Conservation (phyloP, 306 rosid species). For the Dicorynia guianensis region DNA sequence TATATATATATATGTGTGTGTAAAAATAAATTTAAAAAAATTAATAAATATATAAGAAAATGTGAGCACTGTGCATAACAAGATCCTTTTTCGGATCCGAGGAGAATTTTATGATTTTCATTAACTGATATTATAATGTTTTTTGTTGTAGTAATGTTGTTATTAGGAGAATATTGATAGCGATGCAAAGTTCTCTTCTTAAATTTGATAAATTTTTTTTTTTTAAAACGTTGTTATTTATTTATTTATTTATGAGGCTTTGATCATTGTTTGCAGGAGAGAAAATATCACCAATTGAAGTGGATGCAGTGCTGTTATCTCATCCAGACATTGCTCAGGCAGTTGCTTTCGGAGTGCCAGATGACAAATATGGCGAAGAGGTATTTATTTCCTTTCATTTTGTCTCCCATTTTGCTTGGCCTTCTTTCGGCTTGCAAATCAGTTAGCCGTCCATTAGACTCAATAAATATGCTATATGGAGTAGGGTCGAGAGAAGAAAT, state of each 20-base stretch:
- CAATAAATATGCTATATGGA: neutral
- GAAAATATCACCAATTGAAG: slow-evolving; percentile 95
- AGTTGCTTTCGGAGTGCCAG: slow-evolving; percentile 89
- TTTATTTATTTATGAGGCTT: neutral
- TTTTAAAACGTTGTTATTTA: too few species aligned
- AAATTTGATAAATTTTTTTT: too few species aligned
- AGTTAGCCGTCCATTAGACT: neutral
- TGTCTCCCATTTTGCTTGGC: neutral
- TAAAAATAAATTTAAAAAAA: too few species aligned
- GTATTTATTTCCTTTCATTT: slow-evolving; percentile 34
- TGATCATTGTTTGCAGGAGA: slow-evolving; percentile 55
- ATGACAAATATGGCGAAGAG: slow-evolving; percentile 94
- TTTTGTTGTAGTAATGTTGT: too few species aligned
- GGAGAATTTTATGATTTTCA: too few species aligned
- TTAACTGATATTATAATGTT: too few species aligned
- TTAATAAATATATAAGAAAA: too few species aligned
- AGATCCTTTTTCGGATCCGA: too few species aligned
- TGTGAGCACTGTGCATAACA: too few species aligned
- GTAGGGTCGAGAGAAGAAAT: neutral
- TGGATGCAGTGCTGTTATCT: slow-evolving; percentile 77
- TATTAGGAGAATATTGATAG: too few species aligned
- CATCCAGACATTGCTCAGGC: slow-evolving; percentile 79
- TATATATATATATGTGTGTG: too few species aligned
- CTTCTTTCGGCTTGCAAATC: neutral
- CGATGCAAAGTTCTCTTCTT: too few species aligned